These are phyloP conservation scores for Athelia sp. DNA, from an alignment of 1,284 basidiomycete genomes.

Conservation along the genomic window DNA sequence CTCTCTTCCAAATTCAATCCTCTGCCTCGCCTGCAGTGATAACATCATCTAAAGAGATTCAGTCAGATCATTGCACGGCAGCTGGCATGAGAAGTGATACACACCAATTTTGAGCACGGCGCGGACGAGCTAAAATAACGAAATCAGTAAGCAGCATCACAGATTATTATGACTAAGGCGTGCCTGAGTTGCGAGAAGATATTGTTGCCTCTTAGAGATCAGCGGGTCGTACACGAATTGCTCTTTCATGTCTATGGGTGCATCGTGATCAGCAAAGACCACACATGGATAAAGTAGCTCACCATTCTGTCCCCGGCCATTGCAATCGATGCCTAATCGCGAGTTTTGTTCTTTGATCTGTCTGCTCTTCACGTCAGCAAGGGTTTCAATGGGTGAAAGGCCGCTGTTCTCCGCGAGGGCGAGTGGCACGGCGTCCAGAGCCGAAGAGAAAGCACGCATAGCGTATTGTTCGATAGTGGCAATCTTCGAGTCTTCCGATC, in stretches of 20 bases:
- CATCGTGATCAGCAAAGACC: not conserved
- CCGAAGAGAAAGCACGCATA: conserved; percentile 96
- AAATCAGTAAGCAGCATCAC: not conserved
- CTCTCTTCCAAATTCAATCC: conserved; percentile 12
- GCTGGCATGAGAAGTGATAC: conserved; percentile 3
- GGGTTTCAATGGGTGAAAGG: conserved; percentile 92
- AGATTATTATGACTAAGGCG: conserved; percentile 17
- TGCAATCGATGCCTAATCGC: conserved; percentile 90
- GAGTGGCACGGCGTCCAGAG: conserved; percentile 89
- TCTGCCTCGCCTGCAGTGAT: conserved; percentile 24
- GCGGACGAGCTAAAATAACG: conserved; percentile 20
- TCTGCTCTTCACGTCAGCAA: conserved; percentile 90
- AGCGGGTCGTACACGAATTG: conserved; percentile 97
- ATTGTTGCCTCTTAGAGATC: conserved; percentile 97
- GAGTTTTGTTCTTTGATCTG: conserved; percentile 89
- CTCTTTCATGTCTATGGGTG: conserved; percentile 88
- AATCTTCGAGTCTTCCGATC: conserved; percentile 46
- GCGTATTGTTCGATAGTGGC: conserved; percentile 98
- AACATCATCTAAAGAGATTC: conserved; percentile 19
- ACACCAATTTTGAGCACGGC: conserved; percentile 28
- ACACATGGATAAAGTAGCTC: conserved; percentile 20
- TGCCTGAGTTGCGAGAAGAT: conserved; percentile 95
- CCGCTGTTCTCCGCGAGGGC: conserved; percentile 98
- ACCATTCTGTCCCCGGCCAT: conserved; percentile 84
- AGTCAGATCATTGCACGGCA: not conserved